Evolutionary conservation across 1,139 yeast species (phyloP).

Genomic region (Lodderomyces oxycetoniae): DNA sequence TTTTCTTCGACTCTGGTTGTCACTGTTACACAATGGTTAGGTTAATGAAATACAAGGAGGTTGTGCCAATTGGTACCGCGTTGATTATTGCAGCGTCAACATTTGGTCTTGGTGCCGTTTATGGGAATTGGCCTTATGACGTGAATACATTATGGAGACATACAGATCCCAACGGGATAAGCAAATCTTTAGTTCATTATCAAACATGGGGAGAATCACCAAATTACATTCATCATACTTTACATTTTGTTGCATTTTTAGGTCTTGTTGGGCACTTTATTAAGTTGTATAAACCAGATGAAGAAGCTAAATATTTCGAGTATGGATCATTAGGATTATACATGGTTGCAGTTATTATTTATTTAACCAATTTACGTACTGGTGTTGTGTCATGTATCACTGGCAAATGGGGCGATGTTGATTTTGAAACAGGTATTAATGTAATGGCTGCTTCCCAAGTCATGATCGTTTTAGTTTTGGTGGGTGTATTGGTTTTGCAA

Average conservation of each 20-base stretch:
- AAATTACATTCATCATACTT: constrained; percentile 49
- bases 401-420: constrained; percentile 93
- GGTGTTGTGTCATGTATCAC: constrained; percentile 68
- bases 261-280: constrained; percentile 72
- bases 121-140: constrained; percentile 80
- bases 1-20: too few species aligned
- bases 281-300: constrained; percentile 80
- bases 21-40: too few species aligned
- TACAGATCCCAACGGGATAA: constrained; percentile 51
- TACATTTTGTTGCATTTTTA: constrained; percentile 54
- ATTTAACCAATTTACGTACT: constrained; percentile 78
- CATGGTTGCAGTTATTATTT: constrained; percentile 69
- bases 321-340: constrained; percentile 75
- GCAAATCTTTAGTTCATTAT: constrained; percentile 67
- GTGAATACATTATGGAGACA: constrained; percentile 66
- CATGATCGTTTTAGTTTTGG: constrained; percentile 63
- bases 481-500: constrained; percentile 80
- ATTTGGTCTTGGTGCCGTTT: constrained; percentile 75
- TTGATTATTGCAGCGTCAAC: constrained; percentile 51
- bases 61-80: constrained; percentile 48
- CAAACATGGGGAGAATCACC: constrained; percentile 67
- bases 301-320: constrained; percentile 81
- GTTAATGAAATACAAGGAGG: constrained; percentile 37
- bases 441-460: constrained; percentile 89
- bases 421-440: constrained; percentile 76